Percentiles rank a stretch among this genome's conserved stretches.
phyloP scores from a whole-genome alignment of 768 basidiomycete genomes.

The Tephrocybe sp. region DNA sequence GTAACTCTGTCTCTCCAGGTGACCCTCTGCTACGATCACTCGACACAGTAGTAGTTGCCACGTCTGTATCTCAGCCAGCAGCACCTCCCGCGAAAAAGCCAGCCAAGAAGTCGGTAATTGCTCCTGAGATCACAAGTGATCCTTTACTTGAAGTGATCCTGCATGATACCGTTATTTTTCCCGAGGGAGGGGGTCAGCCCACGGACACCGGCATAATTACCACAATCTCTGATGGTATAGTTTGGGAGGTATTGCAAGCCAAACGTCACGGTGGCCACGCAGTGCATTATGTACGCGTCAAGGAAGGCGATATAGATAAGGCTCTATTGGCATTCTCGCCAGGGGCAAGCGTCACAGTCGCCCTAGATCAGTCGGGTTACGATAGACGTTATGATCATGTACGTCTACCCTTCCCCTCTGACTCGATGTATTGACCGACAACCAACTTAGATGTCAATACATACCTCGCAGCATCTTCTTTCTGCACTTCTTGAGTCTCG shows the following conservation, averaged over 20 bases:
- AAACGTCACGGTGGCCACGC: conserved; percentile 73
- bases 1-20: conserved; percentile 37
- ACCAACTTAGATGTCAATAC: conserved; percentile 67
- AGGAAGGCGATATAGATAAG: conserved; percentile 35
- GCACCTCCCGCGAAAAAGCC: conserved; percentile 45
- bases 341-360: conserved; percentile 51
- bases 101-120: conserved; percentile 52
- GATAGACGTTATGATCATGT: conserved; percentile 75
- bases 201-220: conserved; percentile 66
- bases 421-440: background rate
- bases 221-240: conserved; percentile 40
- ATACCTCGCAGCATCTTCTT: conserved; percentile 82
- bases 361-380: conserved; percentile 60
- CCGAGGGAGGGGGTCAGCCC: conserved; percentile 82
- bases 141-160: conserved; percentile 66
- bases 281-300: conserved; percentile 65
- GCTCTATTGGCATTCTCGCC: conserved; percentile 48
- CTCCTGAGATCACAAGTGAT: conserved; percentile 40
- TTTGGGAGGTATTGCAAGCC: conserved; percentile 64
- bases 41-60: conserved; percentile 55
- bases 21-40: conserved; percentile 68
- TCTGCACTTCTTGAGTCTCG: conserved; percentile 75
- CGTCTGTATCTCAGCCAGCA: conserved; percentile 45
- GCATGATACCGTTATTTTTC: conserved; percentile 79
- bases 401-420: conserved; percentile 24